Conservation (phyloP, 257 asterid genomes). For the Euphrasia confusa region DNA sequence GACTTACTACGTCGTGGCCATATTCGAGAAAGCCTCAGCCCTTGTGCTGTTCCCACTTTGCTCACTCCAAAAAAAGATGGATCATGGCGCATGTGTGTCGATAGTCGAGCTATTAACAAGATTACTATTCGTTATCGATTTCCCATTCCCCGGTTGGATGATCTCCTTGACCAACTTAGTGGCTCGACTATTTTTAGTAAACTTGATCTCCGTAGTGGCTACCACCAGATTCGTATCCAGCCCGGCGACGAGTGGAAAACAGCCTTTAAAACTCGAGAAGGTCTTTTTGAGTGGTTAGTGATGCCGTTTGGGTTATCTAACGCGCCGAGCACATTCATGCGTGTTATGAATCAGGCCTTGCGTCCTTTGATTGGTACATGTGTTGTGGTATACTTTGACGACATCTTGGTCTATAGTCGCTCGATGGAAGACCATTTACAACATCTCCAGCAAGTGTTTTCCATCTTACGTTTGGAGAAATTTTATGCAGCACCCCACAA, state of each 20-base stretch:
- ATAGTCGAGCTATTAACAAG: neutral
- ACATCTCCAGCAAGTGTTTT: no score
- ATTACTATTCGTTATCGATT: neutral
- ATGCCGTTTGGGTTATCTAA: constrained; percentile 1
- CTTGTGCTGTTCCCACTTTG: neutral
- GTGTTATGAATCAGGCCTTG: neutral
- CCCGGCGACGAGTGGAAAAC: no score
- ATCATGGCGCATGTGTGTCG: neutral
- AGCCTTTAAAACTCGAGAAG: neutral
- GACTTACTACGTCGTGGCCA: neutral
- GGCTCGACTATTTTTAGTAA: neutral
- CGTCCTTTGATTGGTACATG: neutral
- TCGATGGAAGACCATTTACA: no score
- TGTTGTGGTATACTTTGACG: neutral
- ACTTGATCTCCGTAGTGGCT: neutral
- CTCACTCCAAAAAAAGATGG: neutral
- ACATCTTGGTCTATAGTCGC: no score
- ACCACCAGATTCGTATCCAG: neutral
- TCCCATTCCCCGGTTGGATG: neutral
- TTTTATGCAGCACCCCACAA: no score
- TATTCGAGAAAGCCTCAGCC: neutral
- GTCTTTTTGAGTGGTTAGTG: neutral
- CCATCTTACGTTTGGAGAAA: no score
- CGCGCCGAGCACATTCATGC: neutral
- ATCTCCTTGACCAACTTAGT: neutral